phyloP scores from a whole-genome alignment of 495 filamentous ascomycete genomes.

The Astrocystis sublimbata region DNA sequence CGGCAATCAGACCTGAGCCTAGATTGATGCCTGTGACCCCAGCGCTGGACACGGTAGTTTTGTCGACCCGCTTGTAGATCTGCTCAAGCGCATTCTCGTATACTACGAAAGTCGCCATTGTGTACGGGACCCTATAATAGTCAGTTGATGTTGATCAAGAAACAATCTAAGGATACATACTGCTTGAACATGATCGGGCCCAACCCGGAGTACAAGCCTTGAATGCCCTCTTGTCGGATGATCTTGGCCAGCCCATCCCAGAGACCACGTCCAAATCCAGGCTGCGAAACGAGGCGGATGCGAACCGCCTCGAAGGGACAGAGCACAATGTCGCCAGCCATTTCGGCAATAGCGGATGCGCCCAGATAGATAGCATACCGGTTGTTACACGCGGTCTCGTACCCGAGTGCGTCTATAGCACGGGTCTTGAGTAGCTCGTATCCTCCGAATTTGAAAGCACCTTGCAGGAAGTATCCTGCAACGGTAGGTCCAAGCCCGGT shows the following conservation, averaged over 20 bases:
- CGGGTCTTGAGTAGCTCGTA: conserved; percentile 78
- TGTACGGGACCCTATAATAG: conserved; percentile 66
- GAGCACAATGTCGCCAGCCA: conserved; percentile 72
- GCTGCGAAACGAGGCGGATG: conserved; percentile 73
- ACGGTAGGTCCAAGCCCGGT: conserved; percentile 72
- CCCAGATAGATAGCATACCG: conserved; percentile 71
- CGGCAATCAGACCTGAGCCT: conserved; percentile 78
- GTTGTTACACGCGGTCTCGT: conserved; percentile 66
- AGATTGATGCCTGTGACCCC: conserved; percentile 76
- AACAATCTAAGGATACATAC: conserved; percentile 28
- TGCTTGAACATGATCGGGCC: conserved; percentile 76
- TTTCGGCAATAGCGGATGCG: conserved; percentile 67
- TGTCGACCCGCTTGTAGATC: conserved; percentile 60
- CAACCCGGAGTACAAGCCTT: conserved; percentile 74
- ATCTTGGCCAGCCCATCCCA: conserved; percentile 65
- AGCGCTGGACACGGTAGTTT: conserved; percentile 59
- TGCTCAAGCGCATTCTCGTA: conserved; percentile 80
- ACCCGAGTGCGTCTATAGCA: conserved; percentile 64
- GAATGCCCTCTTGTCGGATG: conserved; percentile 63
- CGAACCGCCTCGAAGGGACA: conserved; percentile 75
- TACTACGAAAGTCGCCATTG: conserved; percentile 89
- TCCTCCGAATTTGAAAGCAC: conserved; percentile 77
- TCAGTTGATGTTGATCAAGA: background rate
- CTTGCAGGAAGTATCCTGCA: conserved; percentile 75
- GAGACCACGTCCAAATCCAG: conserved; percentile 64